Conservation (phyloP, 2,329 filamentous ascomycete species). For the Fusarium palustre region DNA sequence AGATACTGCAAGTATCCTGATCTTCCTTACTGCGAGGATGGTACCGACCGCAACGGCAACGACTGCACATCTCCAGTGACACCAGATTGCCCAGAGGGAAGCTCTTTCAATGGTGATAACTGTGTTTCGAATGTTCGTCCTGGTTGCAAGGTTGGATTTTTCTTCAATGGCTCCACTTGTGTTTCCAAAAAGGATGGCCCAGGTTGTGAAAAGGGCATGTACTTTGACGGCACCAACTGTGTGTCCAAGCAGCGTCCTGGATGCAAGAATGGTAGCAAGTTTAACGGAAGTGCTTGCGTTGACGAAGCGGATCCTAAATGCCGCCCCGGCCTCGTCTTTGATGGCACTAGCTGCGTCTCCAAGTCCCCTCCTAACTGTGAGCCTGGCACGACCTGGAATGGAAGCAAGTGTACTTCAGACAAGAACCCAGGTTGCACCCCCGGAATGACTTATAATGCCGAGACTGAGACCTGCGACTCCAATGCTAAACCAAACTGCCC, state of each 20-base stretch:
- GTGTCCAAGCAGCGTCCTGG: constrained; percentile 5
- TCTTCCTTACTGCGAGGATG: constrained; percentile 6
- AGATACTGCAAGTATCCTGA: constrained; percentile 17
- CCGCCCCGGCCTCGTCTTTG: not conserved
- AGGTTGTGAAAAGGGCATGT: not conserved
- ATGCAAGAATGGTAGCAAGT: not conserved
- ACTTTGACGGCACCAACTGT: constrained; percentile 16
- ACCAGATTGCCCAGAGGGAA: not conserved
- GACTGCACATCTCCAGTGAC: constrained; percentile 8
- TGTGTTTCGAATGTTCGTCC: constrained; percentile 5
- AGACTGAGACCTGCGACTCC: constrained; percentile 19
- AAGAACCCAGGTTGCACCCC: not conserved
- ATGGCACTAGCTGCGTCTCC: constrained; percentile 18
- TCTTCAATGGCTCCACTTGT: constrained; percentile 5
- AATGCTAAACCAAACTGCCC: not conserved
- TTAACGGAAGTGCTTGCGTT: constrained; percentile 4
- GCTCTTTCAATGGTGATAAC: constrained; percentile 1
- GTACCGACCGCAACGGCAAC: constrained; percentile 1
- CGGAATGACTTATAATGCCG: constrained; percentile 6
- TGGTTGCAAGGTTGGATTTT: not conserved
- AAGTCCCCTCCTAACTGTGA: not conserved
- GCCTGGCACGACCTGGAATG: constrained; percentile 2
- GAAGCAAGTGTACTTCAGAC: constrained; percentile 15
- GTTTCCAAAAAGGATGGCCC: constrained; percentile 10
- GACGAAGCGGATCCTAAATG: constrained; percentile 7